These are phyloP conservation scores for Cercospora janseana DNA, from an alignment of 2,329 filamentous ascomycete genomes.

Conservation along the genomic window DNA sequence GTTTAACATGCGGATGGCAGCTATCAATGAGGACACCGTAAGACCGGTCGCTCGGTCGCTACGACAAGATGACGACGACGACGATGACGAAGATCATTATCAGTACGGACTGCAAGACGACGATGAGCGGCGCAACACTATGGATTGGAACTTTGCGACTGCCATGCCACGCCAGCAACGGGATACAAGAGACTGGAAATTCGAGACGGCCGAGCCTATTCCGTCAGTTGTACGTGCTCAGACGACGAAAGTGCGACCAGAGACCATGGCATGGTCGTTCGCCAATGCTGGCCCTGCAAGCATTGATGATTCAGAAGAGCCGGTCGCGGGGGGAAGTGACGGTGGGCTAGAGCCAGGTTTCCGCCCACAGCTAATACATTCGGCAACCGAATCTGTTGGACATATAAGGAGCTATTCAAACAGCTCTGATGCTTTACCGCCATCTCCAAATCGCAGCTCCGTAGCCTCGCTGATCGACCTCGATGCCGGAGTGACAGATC, in stretches of 20 bases:
- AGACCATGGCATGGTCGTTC: slow-evolving; percentile 51
- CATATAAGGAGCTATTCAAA: slow-evolving; percentile 41
- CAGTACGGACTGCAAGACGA: slow-evolving; percentile 37
- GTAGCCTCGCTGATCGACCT: slow-evolving; percentile 49
- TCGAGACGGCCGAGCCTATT: slow-evolving; percentile 40
- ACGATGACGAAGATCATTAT: slow-evolving; percentile 39
- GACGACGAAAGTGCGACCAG: slow-evolving; percentile 39
- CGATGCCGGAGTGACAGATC: slow-evolving; percentile 40
- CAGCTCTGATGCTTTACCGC: slow-evolving; percentile 17
- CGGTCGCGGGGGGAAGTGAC: slow-evolving; percentile 31
- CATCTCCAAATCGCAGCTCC: slow-evolving; percentile 31
- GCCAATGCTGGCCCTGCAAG: slow-evolving; percentile 39
- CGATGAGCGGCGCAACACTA: slow-evolving; percentile 43
- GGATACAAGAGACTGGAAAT: slow-evolving; percentile 50
- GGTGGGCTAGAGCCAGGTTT: slow-evolving; percentile 36
- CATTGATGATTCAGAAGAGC: slow-evolving; percentile 30
- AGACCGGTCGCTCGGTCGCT: slow-evolving; percentile 16
- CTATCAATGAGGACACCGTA: slow-evolving; percentile 26
- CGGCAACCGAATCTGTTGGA: slow-evolving; percentile 42
- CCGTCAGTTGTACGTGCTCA: slow-evolving; percentile 32
- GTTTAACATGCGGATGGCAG: slow-evolving; percentile 43
- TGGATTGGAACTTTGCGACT: slow-evolving; percentile 56
- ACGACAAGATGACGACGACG: slow-evolving; percentile 41
- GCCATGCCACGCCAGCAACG: slow-evolving; percentile 36
- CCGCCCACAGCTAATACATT: slow-evolving; percentile 43